Base-by-base conservation (phyloP, 176 grass and related monocot species). In the Tillandsia fasciculata region DNA sequence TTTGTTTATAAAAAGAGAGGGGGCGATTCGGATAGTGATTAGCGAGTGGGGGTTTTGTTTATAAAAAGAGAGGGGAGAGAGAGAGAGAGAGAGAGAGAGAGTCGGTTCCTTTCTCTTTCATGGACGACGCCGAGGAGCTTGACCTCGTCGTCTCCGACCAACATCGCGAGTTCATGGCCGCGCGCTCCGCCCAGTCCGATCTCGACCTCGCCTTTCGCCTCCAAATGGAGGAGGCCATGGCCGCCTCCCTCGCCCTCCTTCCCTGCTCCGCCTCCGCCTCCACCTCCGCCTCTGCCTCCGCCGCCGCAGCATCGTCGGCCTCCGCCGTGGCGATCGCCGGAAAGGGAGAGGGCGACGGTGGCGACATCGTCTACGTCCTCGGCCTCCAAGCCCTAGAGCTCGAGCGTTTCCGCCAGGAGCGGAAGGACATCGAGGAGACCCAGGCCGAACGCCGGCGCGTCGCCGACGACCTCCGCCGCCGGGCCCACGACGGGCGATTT, bases 401-500 rank as follows among this genome's bases (percentile, higher is more conserved):
- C 11, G 85, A 77, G 17, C 85, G 80, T 50, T 84, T 66, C 74
- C 71, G 83, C 52, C 77, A 72, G 27, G 87, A 76, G 70, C 72
- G 52, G 58, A 75, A 70, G 73, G 68, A 88, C 78, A 72, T 59
- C 56, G 13, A 70, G 53, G 70, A 78, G 64, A 82, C 67, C 58
- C 76, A 57, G 52, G 58, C 72, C 23, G 71, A 78, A 80, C 64
- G 78, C 14, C 70, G 74, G 23, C 33, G 63, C 8, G 2, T 77
- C 61, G 76, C 68, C 8, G 66, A 71, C 52, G 73, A 89, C 57
- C 54, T 82, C 64, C 82, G 68, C 66, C 58, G 78, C 68, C 33
- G 50, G 69, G 74, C 78, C 12, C 79, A 85, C 65, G 88, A 91
- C 47, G 75, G 78, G 71, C 79, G 71, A 51, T 85, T 91, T 56